phyloP scores from a whole-genome alignment of 2,329 filamentous ascomycete genomes.

The Fusarium fracticaudum region DNA sequence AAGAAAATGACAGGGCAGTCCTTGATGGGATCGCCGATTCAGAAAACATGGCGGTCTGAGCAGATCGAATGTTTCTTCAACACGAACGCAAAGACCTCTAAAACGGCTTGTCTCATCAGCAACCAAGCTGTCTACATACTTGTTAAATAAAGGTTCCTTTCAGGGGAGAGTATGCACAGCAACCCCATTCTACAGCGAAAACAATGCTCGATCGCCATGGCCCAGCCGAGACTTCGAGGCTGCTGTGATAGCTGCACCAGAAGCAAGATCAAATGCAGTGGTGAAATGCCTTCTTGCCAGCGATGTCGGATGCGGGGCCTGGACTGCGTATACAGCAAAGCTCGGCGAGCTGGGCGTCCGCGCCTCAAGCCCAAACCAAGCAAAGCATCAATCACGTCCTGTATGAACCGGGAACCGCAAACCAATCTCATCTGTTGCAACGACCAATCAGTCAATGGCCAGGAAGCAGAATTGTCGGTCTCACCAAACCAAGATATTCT shows the following conservation, averaged over 20 bases:
- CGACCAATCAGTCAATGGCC: no score
- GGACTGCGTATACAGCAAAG: background rate
- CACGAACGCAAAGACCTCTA: background rate
- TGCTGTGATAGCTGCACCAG: background rate
- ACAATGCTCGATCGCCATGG: rapidly evolving
- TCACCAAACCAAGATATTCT: background rate
- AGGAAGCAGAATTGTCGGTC: rapidly evolving
- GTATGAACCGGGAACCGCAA: rapidly evolving
- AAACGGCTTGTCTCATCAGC: background rate
- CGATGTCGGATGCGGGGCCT: background rate
- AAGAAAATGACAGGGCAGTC: background rate
- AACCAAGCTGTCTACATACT: background rate
- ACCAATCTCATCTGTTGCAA: rapidly evolving
- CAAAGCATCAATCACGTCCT: background rate
- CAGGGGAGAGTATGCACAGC: rapidly evolving
- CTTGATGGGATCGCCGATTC: background rate
- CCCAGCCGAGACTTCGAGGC: background rate
- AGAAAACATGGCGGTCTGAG: background rate
- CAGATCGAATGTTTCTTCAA: background rate
- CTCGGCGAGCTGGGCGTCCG: background rate
- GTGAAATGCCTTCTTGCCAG: background rate
- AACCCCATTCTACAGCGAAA: background rate
- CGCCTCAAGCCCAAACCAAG: background rate
- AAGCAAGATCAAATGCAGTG: background rate
- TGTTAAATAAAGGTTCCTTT: no score